Evolutionary conservation across 2,329 filamentous ascomycete species (phyloP).

Genomic region (Fusarium xylarioides): DNA sequence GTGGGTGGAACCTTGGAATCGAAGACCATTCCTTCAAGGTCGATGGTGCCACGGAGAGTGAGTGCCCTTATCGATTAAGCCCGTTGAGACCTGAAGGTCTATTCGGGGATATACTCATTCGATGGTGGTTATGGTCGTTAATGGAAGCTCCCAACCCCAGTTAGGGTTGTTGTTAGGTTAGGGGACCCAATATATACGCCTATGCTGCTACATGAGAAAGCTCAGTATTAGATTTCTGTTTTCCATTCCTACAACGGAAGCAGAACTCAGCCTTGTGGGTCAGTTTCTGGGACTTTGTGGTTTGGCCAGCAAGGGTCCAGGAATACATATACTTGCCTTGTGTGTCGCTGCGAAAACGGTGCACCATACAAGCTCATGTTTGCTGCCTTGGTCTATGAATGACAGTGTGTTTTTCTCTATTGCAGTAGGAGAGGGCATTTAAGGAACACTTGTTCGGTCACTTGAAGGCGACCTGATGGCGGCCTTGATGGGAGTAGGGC

Average conservation of each 20-base stretch:
- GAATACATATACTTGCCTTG: background rate
- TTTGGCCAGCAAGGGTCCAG: background rate
- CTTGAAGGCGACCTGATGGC: background rate
- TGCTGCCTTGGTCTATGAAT: background rate
- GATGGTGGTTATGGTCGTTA: too few relatives aligned
- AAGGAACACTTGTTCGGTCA: background rate
- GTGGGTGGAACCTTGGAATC: slow-evolving; percentile 63
- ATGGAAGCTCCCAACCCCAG: background rate
- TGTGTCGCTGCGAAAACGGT: background rate
- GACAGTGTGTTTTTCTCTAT: background rate
- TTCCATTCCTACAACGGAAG: background rate
- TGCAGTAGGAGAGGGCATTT: too few relatives aligned
- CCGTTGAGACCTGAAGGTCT: background rate
- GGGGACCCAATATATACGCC: too few relatives aligned
- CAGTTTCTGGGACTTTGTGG: background rate
- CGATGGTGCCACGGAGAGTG: slow-evolving; percentile 25
- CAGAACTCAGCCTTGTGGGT: too few relatives aligned
- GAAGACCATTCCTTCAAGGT: slow-evolving; percentile 64
- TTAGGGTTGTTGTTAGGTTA: background rate
- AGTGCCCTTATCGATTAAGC: too few relatives aligned
- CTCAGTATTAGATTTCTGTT: background rate
- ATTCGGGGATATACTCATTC: background rate
- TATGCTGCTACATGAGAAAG: background rate
- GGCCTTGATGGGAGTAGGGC: background rate
- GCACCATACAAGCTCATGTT: background rate